Conservation (phyloP, 495 filamentous ascomycete genomes). For the Lasiosphaeriaceae sp. region DNA sequence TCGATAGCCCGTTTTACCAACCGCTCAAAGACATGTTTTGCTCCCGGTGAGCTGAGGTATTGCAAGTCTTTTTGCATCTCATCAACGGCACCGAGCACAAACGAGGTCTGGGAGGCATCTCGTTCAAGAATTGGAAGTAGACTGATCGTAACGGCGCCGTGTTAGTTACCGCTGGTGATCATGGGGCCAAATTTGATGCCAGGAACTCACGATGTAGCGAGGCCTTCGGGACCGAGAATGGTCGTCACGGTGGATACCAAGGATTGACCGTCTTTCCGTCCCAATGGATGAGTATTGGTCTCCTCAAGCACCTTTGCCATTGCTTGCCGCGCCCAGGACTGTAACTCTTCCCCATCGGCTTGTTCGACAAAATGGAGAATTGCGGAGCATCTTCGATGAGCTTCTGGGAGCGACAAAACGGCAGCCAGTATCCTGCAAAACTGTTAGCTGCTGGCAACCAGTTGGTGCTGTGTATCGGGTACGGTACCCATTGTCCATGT, state of each 20-base stretch:
- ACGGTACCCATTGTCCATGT: conserved; percentile 13
- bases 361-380: neutral
- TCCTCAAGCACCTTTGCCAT: neutral
- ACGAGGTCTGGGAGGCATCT: no score
- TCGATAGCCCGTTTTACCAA: no score
- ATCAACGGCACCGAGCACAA: no score
- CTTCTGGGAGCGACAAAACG: conserved; percentile 3
- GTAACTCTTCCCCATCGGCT: neutral
- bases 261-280: conserved; percentile 1
- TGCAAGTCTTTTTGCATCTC: no score
- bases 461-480: neutral
- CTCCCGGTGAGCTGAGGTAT: no score
- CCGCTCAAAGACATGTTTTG: no score
- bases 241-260: neutral
- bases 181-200: no score
- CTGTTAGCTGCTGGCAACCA: neutral
- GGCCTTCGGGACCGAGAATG: neutral
- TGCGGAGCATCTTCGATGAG: neutral
- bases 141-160: no score
- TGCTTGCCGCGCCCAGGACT: neutral
- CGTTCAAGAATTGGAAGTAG: no score
- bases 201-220: conserved; percentile 3
- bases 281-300: neutral
- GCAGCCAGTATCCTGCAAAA: neutral
- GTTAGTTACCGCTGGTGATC: no score